Evolutionary conservation across 192 early-diverging fungal genomes (phyloP).

Genomic region (Funneliformis mosseae): DNA sequence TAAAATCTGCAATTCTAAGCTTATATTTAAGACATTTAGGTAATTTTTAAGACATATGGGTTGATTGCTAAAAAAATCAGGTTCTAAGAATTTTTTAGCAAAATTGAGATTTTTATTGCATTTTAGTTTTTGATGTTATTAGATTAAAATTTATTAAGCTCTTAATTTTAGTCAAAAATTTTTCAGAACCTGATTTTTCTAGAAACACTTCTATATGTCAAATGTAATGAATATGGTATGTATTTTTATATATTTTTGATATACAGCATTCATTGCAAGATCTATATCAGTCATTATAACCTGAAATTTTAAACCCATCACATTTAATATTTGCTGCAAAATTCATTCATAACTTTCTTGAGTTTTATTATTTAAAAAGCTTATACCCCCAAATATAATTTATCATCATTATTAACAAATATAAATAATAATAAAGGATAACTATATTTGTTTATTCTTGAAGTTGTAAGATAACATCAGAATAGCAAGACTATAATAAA

Average conservation of each 20-base stretch:
- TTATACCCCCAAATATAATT: neutral
- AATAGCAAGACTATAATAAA: neutral
- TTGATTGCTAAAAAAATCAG: too few relatives aligned
- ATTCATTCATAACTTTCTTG: slow-evolving; percentile 7
- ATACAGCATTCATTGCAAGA: neutral
- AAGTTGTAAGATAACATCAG: neutral
- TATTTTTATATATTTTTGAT: neutral
- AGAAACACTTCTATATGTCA: too few relatives aligned
- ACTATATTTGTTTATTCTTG: neutral
- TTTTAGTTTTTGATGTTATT: too few relatives aligned
- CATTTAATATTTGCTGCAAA: neutral
- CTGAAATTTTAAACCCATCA: neutral
- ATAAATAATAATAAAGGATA: neutral
- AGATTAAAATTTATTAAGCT: too few relatives aligned
- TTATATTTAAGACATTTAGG: neutral
- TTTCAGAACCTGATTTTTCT: too few relatives aligned
- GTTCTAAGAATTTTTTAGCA: too few relatives aligned
- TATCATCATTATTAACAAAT: neutral
- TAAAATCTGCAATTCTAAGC: neutral
- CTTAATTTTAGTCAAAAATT: too few relatives aligned
- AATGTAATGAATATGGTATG: neutral
- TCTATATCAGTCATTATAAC: slow-evolving; percentile 11
- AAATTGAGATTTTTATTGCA: too few relatives aligned
- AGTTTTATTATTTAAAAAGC: neutral
- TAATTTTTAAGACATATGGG: neutral